Base-by-base conservation (phyloP, 345 rosid species). In the Hevea brasiliensis region DNA sequence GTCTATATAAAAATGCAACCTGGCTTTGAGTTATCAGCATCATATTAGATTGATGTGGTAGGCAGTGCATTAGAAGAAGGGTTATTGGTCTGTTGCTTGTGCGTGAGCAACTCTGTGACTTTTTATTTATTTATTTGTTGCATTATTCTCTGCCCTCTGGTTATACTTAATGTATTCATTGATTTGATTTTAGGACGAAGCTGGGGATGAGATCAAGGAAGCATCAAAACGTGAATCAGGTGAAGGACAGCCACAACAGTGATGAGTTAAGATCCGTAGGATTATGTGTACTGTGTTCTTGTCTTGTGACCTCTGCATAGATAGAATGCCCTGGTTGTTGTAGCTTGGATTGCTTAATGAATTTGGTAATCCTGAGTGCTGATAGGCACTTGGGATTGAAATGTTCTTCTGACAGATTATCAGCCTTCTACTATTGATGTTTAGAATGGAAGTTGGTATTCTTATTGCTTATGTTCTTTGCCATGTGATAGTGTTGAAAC, bases 171-270 rank as follows among this genome's bases (percentile, higher is more conserved):
- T 68, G 50, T 5, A 6, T 79, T 47, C 45, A 67, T 47, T 67
- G 6, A 32, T 69, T 45, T 42, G 13, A 42, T 76, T 80, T 57
- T 65, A 90, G 96, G 96, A 95, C 62, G 98, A 95, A 10, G 90
- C 83, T 18, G 93, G 89, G 59, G 97, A 95, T 54, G 98, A 95
- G 85, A 89, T 89, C 80, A 91, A 89, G 87, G 98, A 95, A 80
- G 86, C 90, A 32, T 83, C 94, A 35, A 95, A 95, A 64, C 85
- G 29, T n/a, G 96, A 90, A 44, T 69, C 90, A 11, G 88, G 82
- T 15, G 97, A 90, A 55, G 89, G 72, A 26, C 87, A 70, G 27
- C 79, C 82, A 27, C 87, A 67, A 51, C 77, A 85, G 85, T 84
- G 80, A 85, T 77, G 78, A 77, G 65, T 70, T 79, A 27, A 75